Conservation (phyloP, 1,139 yeast species). For the Candida frijolesensis region DNA sequence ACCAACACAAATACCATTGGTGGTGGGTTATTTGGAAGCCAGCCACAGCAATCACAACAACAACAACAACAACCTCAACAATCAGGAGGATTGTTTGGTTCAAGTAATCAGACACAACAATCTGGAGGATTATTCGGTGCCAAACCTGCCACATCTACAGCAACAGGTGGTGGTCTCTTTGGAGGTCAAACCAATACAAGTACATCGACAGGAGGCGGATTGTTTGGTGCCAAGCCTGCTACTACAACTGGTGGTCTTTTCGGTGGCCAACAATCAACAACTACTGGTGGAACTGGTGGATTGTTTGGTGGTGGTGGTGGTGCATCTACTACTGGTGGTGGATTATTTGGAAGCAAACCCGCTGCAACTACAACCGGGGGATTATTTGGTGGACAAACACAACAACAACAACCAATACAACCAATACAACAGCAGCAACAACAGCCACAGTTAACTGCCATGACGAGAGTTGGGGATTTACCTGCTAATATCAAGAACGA, state of each 20-base stretch:
- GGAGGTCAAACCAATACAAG: conserved; percentile 16
- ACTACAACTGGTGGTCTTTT: conserved; percentile 23
- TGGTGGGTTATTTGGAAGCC: conserved; percentile 21
- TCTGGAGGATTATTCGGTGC: conserved; percentile 22
- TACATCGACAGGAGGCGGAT: conserved; percentile 8
- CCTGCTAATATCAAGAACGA: conserved; percentile 74
- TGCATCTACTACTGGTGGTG: conserved; percentile 16
- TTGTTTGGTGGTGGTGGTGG: conserved; percentile 18
- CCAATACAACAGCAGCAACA: conserved; percentile 16
- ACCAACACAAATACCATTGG: conserved; percentile 1
- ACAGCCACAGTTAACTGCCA: conserved; percentile 62
- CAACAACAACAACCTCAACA: conserved; percentile 18
- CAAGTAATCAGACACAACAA: conserved; percentile 10
- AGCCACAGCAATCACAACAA: conserved; percentile 15
- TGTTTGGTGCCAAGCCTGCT: conserved; percentile 7
- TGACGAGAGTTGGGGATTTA: conserved; percentile 85
- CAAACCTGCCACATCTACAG: conserved; percentile 8
- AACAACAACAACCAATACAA: conserved; percentile 6
- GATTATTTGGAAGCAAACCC: conserved; percentile 20
- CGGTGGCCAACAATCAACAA: conserved; percentile 18
- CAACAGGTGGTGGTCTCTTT: conserved; percentile 25
- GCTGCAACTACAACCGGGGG: conserved; percentile 10
- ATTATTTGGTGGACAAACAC: conserved; percentile 22
- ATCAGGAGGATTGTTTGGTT: conserved; percentile 26
- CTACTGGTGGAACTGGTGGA: conserved; percentile 18